Evolutionary conservation across 257 asterid genomes (phyloP), one percentile per base, ranked within the genome.

Genomic region (Solanum commersonii): DNA sequence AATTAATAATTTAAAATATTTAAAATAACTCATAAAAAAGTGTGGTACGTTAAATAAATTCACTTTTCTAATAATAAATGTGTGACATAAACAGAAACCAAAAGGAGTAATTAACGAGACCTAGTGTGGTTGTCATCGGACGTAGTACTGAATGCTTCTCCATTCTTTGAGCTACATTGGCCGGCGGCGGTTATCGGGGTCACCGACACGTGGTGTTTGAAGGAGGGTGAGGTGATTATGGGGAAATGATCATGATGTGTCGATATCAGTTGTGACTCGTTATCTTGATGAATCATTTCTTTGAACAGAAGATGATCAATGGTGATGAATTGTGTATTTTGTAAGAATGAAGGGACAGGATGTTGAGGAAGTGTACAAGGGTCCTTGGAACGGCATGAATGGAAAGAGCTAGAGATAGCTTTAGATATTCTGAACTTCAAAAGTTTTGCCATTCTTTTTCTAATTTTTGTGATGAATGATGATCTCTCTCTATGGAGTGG

Each of bases 371-470:
- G 94, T 72, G 31, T 38, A 88, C 95, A 91, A 73, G 96, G 90
- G 89, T 94, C 90, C 86, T 92, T 95, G 27, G 98, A 94, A 87
- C 95, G 94, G 93, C 98, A 95, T 2, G 98, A 42, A 25, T 79
- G 91, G 38, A 92, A 94, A 44, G 95, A 86, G 29, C 95, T 91
- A 13, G 92, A 76, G 90, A 95, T 91, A 15, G 87, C 90, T 87
- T 88, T 91, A 87, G 90, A 90, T 73, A 95, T 89, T 34, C 93
- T 91, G 15, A 94, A 93, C 91, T 92, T 94, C 40, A 95, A 94
- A 44, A 59, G 25, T 79, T 79, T 79, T 14, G 63, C 3, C 85
- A 79, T 79, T 56, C 65, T 56, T 56, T 18, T 56, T 56, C 25
- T 56, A 56, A 56, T 18, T 49, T 46, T 16, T 56, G 65, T 56